Base-by-base conservation (phyloP, 1,284 basidiomycete genomes). In the Puccinia horiana region DNA sequence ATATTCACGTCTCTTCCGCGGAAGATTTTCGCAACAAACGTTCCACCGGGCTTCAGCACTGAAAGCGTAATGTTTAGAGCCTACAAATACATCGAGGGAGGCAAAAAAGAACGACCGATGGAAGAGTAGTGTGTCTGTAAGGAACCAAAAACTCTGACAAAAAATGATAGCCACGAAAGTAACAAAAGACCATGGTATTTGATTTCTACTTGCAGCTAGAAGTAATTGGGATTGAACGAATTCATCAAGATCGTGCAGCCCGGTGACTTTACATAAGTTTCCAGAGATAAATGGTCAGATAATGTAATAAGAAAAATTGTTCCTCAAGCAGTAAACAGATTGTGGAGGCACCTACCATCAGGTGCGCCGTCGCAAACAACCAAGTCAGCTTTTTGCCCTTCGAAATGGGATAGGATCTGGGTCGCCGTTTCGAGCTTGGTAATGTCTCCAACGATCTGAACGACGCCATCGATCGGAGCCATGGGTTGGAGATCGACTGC, bases 331-430 rank as follows among this genome's bases (percentile, higher is more conserved):
- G n/a, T 26, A 4, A 6, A 16, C 0, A 35, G 9, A 20, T 26
- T 32, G 12, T 26, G 85, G 32, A 44, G 26, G n/a, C 5, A 58
- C 87, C 81, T 29, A 88, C 88, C 88, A 84, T 91, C 90, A 2
- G 90, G 90, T 23, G 90, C 90, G 12, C 90, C 90, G 83, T 91
- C 90, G 83, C 90, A 91, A 1, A 91, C 88, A 40, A 90, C 89
- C 52, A 91, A 85, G 81, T 90, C 88, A 0, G 89, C 89, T 76
- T 88, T 87, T 9, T 88, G 85, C 3, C 88, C 89, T 23, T 86
- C 86, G 75, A 90, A 88, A 23, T 89, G 88, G 26, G 86, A 84
- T 23, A 89, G 87, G 63, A 90, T 90, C 8, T 88, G 87, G 1
- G 88, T 86, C 2, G 89, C 88, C 0, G 90, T 90, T 14, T 87